phyloP scores from a whole-genome alignment of 768 basidiomycete species.

The Xerocomus potaroensis region DNA sequence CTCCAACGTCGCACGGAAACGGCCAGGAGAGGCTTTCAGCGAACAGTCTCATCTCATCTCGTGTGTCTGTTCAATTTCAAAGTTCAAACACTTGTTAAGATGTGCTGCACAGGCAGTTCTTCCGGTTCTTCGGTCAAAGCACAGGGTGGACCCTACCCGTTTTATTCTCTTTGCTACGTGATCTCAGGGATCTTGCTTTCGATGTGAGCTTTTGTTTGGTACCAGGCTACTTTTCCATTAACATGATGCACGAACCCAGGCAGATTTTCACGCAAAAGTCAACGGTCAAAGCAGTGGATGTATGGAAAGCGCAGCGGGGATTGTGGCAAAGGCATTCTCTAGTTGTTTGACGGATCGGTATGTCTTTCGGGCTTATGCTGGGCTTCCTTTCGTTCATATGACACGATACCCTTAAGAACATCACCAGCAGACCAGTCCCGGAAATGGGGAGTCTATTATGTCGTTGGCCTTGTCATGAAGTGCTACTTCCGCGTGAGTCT shows the following conservation, averaged over 20 bases:
- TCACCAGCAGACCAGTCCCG: conserved; percentile 71
- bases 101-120: conserved; percentile 52
- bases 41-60: conserved; percentile 72
- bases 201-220: conserved; percentile 49
- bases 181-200: conserved; percentile 80
- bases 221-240: neutral
- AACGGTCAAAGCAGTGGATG: conserved; percentile 55
- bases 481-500: conserved; percentile 84
- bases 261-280: conserved; percentile 57
- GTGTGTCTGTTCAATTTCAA: conserved; percentile 43
- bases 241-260: conserved; percentile 34
- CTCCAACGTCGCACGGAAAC: conserved; percentile 62
- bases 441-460: conserved; percentile 91
- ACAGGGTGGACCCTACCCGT: conserved; percentile 85
- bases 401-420: conserved; percentile 35
- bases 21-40: conserved; percentile 71
- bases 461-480: conserved; percentile 88
- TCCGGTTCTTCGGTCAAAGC: conserved; percentile 74
- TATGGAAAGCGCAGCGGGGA: conserved; percentile 85
- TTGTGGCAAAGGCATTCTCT: conserved; percentile 86
- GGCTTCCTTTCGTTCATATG: neutral
- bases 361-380: conserved; percentile 6
- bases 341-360: conserved; percentile 83
- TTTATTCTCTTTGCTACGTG: conserved; percentile 74
- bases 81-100: neutral